Base-by-base conservation (phyloP, 306 rosid species). In the Inga laurina region DNA sequence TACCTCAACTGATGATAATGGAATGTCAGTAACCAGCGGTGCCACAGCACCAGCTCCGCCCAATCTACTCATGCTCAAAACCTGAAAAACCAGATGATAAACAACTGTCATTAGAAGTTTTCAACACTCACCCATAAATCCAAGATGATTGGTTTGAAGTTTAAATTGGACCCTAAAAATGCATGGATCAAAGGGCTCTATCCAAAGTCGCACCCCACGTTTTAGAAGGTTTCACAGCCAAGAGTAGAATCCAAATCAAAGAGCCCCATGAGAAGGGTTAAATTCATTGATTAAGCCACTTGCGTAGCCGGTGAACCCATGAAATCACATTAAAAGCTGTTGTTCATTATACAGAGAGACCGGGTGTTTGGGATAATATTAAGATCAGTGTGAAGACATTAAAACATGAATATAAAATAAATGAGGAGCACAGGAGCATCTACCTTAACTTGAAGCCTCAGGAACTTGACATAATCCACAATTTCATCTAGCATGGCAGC, bases 31-130 rank as follows among this genome's bases (percentile, higher is more conserved):
- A 85, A 93, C 98, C 79, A 93, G 94, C 79, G 98, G 99, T 75
- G 98, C 99, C 79, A 96, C 99, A n/a, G 98, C 98, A 84, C 98
- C 97, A 19, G 97, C 98, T 88, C 99, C 99, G 39, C 99, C 98
- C 94, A 96, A 82, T 89, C 99, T 90, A 88, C 99, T 96, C 98
- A 96, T 92, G 95, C 99, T 96, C 84, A 96, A 88, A 84, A 96
- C 99, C 99, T 96, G 90, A 84, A 88, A 84, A 75, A 91, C 74
- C 78, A 88, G 52, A 82, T 35, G 54, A 75, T 45, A 52, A 75
- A 75, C 39, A 75, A 43, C 48, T 44, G 64, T 79, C 79, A 70
- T 27, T 19, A 43, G 69, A 70, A 51, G 85, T 76, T 14, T 15
- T 24, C 46, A 70, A 32, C 74, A 52, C 32, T 74, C 61, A 56